Conservation (phyloP, 1,139 yeast species). For the Fermentozyma sake region DNA sequence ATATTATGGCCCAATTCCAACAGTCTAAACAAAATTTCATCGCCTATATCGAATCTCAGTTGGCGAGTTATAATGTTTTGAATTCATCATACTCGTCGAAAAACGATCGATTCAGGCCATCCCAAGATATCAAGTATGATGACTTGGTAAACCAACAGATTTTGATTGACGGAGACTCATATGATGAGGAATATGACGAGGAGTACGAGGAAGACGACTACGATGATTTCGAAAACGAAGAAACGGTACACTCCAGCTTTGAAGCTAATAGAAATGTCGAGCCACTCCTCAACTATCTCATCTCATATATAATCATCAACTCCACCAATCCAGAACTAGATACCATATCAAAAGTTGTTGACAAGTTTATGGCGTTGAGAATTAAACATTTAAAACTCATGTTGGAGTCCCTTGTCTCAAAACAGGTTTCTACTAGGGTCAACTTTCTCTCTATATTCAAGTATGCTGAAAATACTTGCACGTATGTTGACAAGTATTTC, state of each 20-base stretch:
- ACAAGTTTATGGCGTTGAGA: constrained; percentile 25
- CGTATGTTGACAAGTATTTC: constrained; percentile 23
- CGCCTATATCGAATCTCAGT: constrained; percentile 18
- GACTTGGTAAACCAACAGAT: constrained; percentile 4
- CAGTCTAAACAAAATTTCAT: constrained; percentile 22
- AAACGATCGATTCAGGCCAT: constrained; percentile 14
- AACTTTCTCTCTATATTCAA: constrained; percentile 26
- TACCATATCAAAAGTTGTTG: constrained; percentile 17
- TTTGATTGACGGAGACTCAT: constrained; percentile 14
- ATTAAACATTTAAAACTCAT: constrained; percentile 14
- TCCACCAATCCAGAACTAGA: constrained; percentile 14
- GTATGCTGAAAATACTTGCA: constrained; percentile 34
- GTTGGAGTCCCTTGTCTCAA: constrained; percentile 8
- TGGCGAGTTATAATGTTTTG: constrained; percentile 20
- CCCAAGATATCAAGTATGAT: constrained; percentile 11
- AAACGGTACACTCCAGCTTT: background rate
- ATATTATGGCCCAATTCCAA: constrained; percentile 15
- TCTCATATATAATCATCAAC: constrained; percentile 30
- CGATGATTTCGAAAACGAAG: constrained; percentile 2
- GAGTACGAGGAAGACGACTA: constrained; percentile 10
- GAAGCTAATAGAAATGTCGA: constrained; percentile 14
- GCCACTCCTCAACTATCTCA: constrained; percentile 32
- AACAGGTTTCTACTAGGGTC: constrained; percentile 8
- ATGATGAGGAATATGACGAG: constrained; percentile 10
- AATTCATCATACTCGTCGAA: constrained; percentile 8